Conservation (phyloP, 768 basidiomycete species). For the Xanthoconium stramineum region DNA sequence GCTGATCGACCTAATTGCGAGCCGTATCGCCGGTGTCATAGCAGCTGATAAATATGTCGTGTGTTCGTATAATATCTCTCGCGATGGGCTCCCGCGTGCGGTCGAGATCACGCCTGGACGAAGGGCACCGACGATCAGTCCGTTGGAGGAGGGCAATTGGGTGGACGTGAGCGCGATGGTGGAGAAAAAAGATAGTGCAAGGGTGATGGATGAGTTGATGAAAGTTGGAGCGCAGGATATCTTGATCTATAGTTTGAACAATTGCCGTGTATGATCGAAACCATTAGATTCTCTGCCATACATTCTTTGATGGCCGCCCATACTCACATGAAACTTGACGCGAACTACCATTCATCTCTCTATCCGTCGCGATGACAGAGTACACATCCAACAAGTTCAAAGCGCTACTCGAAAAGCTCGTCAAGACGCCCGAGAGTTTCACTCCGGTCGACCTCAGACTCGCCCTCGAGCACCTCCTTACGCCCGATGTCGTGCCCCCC, state of each 20-base stretch:
- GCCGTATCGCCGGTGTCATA: conserved; percentile 88
- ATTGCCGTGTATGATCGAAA: conserved; percentile 73
- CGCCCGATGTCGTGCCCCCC: conserved; percentile 58
- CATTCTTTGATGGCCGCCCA: neutral
- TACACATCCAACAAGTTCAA: conserved; percentile 63
- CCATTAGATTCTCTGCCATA: neutral
- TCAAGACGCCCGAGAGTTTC: conserved; percentile 81
- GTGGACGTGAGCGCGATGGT: conserved; percentile 93
- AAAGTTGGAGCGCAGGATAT: conserved; percentile 87
- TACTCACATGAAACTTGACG: neutral
- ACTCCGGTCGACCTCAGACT: conserved; percentile 66
- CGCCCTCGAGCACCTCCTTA: conserved; percentile 74
- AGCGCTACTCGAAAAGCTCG: conserved; percentile 69
- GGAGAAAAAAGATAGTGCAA: conserved; percentile 73
- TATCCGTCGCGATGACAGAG: conserved; percentile 18
- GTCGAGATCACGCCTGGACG: conserved; percentile 81
- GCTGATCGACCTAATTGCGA: conserved; percentile 76
- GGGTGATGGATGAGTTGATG: conserved; percentile 85
- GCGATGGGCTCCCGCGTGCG: conserved; percentile 59
- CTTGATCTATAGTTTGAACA: conserved; percentile 84
- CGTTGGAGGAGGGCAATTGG: conserved; percentile 83
- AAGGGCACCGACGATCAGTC: conserved; percentile 82
- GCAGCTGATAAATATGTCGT: conserved; percentile 85
- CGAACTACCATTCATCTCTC: no score
- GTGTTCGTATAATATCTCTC: conserved; percentile 88